These are phyloP conservation scores for Bonia amplexicaulis DNA, from an alignment of 176 grass and related monocot species.

Conservation along the genomic window DNA sequence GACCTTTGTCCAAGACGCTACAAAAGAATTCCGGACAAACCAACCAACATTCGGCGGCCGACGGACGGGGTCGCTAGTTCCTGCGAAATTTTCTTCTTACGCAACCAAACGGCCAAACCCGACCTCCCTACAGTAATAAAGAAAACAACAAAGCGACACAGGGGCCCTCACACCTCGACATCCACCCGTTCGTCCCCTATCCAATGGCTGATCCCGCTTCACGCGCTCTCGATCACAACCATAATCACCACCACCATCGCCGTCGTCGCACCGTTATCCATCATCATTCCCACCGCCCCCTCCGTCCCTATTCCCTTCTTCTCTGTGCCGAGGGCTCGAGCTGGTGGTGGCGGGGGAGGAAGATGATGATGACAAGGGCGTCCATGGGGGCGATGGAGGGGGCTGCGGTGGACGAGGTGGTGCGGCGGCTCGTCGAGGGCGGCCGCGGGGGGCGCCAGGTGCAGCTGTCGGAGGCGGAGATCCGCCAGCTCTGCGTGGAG, in stretches of 20 bases:
- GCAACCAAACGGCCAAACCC: not conserved
- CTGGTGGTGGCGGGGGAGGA: not conserved
- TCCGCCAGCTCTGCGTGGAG: conserved; percentile 57
- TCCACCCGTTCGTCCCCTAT: not conserved
- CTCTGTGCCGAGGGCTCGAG: not conserved
- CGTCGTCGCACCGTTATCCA: not conserved
- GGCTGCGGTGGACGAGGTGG: conserved; percentile 54
- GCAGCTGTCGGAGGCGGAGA: conserved; percentile 64
- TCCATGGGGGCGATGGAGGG: conserved; percentile 62
- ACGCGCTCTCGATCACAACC: conserved; percentile 34
- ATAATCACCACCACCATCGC: conserved; percentile 10
- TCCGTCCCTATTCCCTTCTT: not conserved
- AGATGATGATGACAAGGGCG: conserved; percentile 75
- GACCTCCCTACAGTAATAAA: not conserved
- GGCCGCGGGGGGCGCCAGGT: conserved; percentile 54
- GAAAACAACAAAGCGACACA: not conserved
- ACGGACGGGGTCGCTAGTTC: not conserved
- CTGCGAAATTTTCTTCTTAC: not conserved
- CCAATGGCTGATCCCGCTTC: not conserved
- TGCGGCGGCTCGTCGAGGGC: conserved; percentile 54
- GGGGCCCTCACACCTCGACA: not conserved
- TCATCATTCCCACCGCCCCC: not conserved
- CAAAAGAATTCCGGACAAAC: not conserved
- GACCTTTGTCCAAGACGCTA: not conserved
- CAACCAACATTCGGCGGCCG: not conserved